Evolutionary conservation across 2,329 filamentous ascomycete species (phyloP), one percentile per base, ranked within the genome.

Genomic region (Apiospora marii): DNA sequence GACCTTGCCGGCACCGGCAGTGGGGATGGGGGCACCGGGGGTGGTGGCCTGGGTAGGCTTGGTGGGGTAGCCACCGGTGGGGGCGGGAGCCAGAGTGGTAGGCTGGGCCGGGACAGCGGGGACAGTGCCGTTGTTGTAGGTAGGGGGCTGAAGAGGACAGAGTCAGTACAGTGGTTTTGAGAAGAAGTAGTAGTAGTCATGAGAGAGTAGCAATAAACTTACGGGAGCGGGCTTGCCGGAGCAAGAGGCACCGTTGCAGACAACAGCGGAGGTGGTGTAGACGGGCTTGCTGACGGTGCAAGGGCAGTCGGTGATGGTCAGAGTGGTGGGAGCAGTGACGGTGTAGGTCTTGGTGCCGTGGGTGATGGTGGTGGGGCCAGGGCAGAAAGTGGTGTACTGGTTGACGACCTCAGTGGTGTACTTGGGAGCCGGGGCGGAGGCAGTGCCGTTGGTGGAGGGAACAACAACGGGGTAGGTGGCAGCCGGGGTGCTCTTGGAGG

Each of bases 221-320:
- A 64, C 58, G 34, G 58, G 72, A 67, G 41, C 70, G 8, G 72
- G 68, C 19, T 34, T 19, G 19, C 53, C 53, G 27, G 53, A 37
- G 72, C 80, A 80, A 70, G 77, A 78, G 16, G 49, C 49, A 16
- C 49, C 49, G 68, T 72, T 68, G 77, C 79, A 81, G 74, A 84
- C 77, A 67, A 89, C 87, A 67, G 84, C 82, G 74, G 86, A 85
- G 81, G 85, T 84, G 82, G 84, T 86, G 80, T 84, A 83, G 77
- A 91, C 84, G 71, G 89, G 88, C 85, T 87, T 88, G 85, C 86
- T 87, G 83, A 90, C 80, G 80, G 89, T 93, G 91, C 91, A 93
- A 78, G 91, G 89, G 88, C 92, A 92, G 87, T 92, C 86, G 78
- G 90, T 90, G 87, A 93, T 89, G 85, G 91, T 93, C 83, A 93